Evolutionary conservation across 768 basidiomycete genomes (phyloP).

Genomic region (Termitomyces sp.): DNA sequence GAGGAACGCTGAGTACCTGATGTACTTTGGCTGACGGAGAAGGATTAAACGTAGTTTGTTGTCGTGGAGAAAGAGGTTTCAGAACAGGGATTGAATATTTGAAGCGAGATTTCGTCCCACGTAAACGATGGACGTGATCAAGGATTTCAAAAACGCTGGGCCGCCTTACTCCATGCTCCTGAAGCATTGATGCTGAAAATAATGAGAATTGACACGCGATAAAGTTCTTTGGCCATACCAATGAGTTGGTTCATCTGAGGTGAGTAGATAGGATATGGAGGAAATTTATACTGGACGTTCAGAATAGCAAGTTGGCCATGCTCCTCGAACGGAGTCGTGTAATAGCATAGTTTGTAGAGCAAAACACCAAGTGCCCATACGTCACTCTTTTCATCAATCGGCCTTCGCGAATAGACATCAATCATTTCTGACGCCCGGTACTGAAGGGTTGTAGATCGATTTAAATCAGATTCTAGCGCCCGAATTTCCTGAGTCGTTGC

Average conservation of each 20-base stretch:
- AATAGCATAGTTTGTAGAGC: slow-evolving; percentile 98
- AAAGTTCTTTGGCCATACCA: slow-evolving; percentile 39
- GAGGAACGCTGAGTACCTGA: slow-evolving; percentile 20
- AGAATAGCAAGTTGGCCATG: slow-evolving; percentile 94
- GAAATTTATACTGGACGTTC: slow-evolving; percentile 92
- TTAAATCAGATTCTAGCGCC: slow-evolving; percentile 84
- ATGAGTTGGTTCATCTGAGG: slow-evolving; percentile 77
- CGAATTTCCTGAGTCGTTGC: slow-evolving; percentile 80
- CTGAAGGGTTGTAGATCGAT: slow-evolving; percentile 92
- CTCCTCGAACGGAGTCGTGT: slow-evolving; percentile 98
- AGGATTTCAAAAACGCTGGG: slow-evolving; percentile 89
- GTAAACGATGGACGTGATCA: slow-evolving; percentile 73
- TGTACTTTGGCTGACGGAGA: slow-evolving; percentile 18
- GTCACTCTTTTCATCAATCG: slow-evolving; percentile 91
- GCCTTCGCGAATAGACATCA: slow-evolving; percentile 77
- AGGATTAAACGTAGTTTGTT: slow-evolving; percentile 23
- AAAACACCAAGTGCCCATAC: slow-evolving; percentile 98
- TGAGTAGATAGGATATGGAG: slow-evolving; percentile 86
- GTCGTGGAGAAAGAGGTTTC: slow-evolving; percentile 40
- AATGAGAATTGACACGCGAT: slow-evolving; percentile 6
- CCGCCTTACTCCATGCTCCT: slow-evolving; percentile 82
- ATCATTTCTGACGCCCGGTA: slow-evolving; percentile 99
- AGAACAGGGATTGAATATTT: slow-evolving; percentile 54
- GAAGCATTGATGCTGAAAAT: slow-evolving; percentile 78
- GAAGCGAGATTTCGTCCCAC: slow-evolving; percentile 81